These are phyloP conservation scores for Mycena rebaudengoi DNA, from an alignment of 768 basidiomycete species.

Conservation along the genomic window DNA sequence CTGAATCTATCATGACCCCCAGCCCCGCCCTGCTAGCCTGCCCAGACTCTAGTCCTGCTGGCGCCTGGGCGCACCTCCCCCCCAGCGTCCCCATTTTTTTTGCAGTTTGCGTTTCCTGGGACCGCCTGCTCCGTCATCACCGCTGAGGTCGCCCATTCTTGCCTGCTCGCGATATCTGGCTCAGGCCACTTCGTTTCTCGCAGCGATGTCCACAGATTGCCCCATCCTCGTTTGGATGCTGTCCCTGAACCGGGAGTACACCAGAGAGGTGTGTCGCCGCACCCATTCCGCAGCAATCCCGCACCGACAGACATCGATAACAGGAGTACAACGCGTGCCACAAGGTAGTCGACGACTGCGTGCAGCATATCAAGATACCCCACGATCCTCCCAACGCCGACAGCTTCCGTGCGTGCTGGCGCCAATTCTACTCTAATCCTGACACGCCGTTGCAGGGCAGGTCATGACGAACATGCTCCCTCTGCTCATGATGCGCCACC, in stretches of 20 bases:
- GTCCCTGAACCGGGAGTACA: slow-evolving; percentile 77
- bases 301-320: slow-evolving; percentile 21
- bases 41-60: too few species aligned
- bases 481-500: slow-evolving; percentile 86
- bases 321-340: slow-evolving; percentile 82
- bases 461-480: slow-evolving; percentile 80
- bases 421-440: slow-evolving; percentile 1
- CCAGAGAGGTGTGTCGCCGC: slow-evolving; percentile 58
- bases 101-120: too few species aligned
- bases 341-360: slow-evolving; percentile 65
- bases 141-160: too few species aligned
- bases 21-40: too few species aligned
- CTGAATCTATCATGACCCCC: too few species aligned
- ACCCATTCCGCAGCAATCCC: slow-evolving; percentile 16
- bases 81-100: too few species aligned
- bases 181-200: not conserved
- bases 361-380: slow-evolving; percentile 61
- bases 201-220: slow-evolving; percentile 48
- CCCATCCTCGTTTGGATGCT: slow-evolving; percentile 86
- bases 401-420: slow-evolving; percentile 63
- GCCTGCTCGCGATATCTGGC: not conserved
- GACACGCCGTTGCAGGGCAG: slow-evolving; percentile 54
- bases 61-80: too few species aligned
- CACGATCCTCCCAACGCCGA: slow-evolving; percentile 68
- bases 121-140: too few species aligned